These are phyloP conservation scores for Magnaporthiopsis incrustans DNA, from an alignment of 2,329 filamentous ascomycete genomes.

Conservation along the genomic window DNA sequence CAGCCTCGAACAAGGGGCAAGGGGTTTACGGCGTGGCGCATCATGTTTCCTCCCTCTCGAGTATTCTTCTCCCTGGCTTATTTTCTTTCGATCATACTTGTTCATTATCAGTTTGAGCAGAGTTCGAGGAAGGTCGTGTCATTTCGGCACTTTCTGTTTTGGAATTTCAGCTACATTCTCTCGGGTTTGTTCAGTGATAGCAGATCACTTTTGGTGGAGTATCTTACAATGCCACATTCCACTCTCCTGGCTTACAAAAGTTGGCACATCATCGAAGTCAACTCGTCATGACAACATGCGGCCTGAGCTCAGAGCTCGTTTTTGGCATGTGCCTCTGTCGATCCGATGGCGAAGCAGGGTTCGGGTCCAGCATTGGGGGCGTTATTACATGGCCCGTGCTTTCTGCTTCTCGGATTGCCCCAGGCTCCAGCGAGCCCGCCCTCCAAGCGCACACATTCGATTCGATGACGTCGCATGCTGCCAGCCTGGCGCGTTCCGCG, in stretches of 20 bases:
- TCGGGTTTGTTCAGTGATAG: not conserved
- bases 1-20: not conserved
- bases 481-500: not conserved
- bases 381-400: not conserved
- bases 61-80: not conserved
- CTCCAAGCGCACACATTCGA: not conserved
- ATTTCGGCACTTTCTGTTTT: not conserved
- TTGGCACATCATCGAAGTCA: not conserved
- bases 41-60: not conserved
- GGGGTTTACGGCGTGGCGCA: too few relatives aligned
- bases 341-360: not conserved
- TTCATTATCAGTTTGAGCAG: not conserved
- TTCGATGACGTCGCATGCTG: not conserved
- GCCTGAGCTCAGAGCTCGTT: not conserved
- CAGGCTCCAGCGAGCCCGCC: not conserved
- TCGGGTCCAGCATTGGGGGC: not conserved
- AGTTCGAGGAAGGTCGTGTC: not conserved
- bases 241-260: too few relatives aligned
- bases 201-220: too few relatives aligned
- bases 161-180: not conserved
- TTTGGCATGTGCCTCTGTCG: not conserved
- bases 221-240: too few relatives aligned
- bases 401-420: not conserved
- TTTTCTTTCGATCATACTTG: not conserved
- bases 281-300: not conserved